Percentiles rank a stretch among this genome's conserved stretches.
These are phyloP conservation scores for Xylaria sp. DNA, from an alignment of 2,329 filamentous ascomycete genomes.

Conservation along the genomic window DNA sequence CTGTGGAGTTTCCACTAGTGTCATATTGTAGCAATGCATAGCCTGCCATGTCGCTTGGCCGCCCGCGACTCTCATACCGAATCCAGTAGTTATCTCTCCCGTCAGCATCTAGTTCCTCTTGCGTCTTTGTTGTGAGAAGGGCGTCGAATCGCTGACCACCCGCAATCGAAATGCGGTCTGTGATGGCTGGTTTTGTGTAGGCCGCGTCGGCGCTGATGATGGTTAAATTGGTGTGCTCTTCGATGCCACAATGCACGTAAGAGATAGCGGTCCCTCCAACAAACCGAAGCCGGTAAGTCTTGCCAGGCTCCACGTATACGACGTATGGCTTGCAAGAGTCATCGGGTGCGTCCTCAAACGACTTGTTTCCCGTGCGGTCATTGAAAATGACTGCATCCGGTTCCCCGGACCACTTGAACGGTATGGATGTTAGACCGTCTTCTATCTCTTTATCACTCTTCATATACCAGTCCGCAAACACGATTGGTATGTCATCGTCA, in stretches of 20 bases:
- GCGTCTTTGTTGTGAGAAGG: conserved; percentile 56
- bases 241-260: conserved; percentile 56
- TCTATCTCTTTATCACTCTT: conserved; percentile 56
- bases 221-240: conserved; percentile 56
- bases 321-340: conserved; percentile 49
- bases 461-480: conserved; percentile 60
- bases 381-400: conserved; percentile 60
- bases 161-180: conserved; percentile 56
- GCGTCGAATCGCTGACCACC: conserved; percentile 64
- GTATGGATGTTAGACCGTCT: conserved; percentile 48
- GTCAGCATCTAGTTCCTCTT: conserved; percentile 43
- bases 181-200: conserved; percentile 52
- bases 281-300: conserved; percentile 64
- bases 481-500: conserved; percentile 61
- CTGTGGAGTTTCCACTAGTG: conserved; percentile 12
- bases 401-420: conserved; percentile 63
- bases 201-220: conserved; percentile 64
- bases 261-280: conserved; percentile 61
- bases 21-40: conserved; percentile 54
- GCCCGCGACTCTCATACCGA: conserved; percentile 53
- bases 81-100: conserved; percentile 47
- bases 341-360: conserved; percentile 39
- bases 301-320: conserved; percentile 61
- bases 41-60: conserved; percentile 47
- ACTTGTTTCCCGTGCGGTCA: conserved; percentile 50